These are phyloP conservation scores for Mycena floridula DNA, from an alignment of 768 basidiomycete species.

Conservation along the genomic window DNA sequence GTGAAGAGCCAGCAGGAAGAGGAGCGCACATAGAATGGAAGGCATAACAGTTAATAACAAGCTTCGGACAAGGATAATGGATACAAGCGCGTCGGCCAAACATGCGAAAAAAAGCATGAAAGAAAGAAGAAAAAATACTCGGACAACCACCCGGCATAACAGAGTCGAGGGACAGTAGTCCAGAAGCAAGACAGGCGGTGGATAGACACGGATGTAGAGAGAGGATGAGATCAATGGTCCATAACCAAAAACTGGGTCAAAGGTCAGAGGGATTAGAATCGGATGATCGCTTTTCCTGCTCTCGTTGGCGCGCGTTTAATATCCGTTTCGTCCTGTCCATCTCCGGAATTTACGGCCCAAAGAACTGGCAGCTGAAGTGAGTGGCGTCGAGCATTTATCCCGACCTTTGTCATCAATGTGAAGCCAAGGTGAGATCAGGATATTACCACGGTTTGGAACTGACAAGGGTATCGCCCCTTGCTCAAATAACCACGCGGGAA, in stretches of 20 bases:
- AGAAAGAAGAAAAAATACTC: slow-evolving; percentile 6
- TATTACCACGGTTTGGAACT: too few relatives aligned
- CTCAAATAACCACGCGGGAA: too few relatives aligned
- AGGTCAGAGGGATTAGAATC: slow-evolving; percentile 34
- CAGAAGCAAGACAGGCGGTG: slow-evolving; percentile 34
- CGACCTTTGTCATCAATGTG: neutral
- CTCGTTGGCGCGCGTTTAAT: slow-evolving; percentile 10
- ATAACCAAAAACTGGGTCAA: slow-evolving; percentile 36
- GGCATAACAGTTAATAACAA: slow-evolving; percentile 44
- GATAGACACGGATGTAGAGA: slow-evolving; percentile 26
- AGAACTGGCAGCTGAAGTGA: slow-evolving; percentile 9
- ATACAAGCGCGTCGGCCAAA: slow-evolving; percentile 46
- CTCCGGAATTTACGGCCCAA: slow-evolving; percentile 33
- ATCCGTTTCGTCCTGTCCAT: slow-evolving; percentile 27
- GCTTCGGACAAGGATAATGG: slow-evolving; percentile 22
- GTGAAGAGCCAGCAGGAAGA: slow-evolving; percentile 21
- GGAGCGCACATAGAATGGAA: slow-evolving; percentile 20
- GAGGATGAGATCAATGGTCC: slow-evolving; percentile 36
- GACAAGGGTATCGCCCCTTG: too few relatives aligned
- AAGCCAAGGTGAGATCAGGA: too few relatives aligned
- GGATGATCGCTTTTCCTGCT: slow-evolving; percentile 27
- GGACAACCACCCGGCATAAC: slow-evolving; percentile 25
- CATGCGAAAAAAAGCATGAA: too few relatives aligned
- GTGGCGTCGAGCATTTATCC: slow-evolving; percentile 9
- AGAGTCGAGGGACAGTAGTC: slow-evolving; percentile 38